A percentile compares a stretch with the other conserved stretches of the same genome.
Evolutionary conservation across 345 rosid genomes (phyloP).

Genomic region (Syzygium aromaticum): DNA sequence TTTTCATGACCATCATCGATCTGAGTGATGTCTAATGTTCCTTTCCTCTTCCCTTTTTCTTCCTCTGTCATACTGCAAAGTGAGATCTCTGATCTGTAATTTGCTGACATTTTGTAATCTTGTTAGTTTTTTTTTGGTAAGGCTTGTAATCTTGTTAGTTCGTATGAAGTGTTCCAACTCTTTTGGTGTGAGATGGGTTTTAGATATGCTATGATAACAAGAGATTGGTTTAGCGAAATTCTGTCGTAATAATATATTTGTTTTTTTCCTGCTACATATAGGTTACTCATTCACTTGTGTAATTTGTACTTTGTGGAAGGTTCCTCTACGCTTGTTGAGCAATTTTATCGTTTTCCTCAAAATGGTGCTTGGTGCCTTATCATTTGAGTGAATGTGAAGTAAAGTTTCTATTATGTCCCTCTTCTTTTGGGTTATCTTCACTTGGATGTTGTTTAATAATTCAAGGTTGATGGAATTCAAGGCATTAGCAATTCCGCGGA

Average conservation of each 20-base stretch:
- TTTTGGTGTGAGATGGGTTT: too few relatives aligned
- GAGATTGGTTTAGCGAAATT: too few relatives aligned
- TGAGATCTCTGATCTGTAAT: not conserved
- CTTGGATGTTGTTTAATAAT: not conserved
- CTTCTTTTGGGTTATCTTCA: not conserved
- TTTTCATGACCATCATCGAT: not conserved
- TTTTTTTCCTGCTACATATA: not conserved
- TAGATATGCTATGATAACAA: too few relatives aligned
- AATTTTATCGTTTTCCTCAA: not conserved
- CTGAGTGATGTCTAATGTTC: not conserved
- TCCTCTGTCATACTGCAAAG: not conserved
- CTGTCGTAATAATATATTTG: not conserved
- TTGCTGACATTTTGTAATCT: not conserved
- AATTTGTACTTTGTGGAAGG: not conserved
- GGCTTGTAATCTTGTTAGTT: not conserved
- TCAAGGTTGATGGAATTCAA: not conserved
- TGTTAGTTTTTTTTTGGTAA: too few relatives aligned
- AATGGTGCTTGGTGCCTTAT: not conserved
- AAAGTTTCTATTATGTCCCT: not conserved
- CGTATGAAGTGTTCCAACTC: not conserved
- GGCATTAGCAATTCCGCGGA: not conserved
- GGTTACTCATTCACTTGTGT: not conserved
- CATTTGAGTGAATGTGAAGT: not conserved
- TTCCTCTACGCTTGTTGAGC: accelerated
- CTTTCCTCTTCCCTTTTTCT: not conserved